Evolutionary conservation across 352 stramenopile species (phyloP).

Genomic region (Phytophthora rubi): DNA sequence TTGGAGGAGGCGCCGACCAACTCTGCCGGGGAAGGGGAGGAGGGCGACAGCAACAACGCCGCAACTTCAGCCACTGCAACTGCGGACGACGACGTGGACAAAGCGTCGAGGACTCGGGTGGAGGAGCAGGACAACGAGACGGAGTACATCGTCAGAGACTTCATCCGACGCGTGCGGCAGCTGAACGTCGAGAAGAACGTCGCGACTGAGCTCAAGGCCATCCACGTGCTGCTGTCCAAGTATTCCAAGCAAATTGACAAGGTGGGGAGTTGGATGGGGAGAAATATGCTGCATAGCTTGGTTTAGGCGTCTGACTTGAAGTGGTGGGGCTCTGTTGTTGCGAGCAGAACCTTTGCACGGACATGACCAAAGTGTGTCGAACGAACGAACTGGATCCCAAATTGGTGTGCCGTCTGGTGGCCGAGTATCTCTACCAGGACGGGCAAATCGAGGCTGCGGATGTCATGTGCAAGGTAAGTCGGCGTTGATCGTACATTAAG

Average conservation of each 20-base stretch:
- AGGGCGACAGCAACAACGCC: slow-evolving; percentile 4
- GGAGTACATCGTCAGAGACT: slow-evolving; percentile 70
- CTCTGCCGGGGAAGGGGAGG: slow-evolving; percentile 14
- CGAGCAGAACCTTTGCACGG: slow-evolving; percentile 57
- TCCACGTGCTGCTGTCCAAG: slow-evolving; percentile 77
- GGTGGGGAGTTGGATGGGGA: slow-evolving; percentile 33
- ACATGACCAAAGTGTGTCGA: slow-evolving; percentile 72
- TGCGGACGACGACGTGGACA: not conserved
- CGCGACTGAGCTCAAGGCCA: slow-evolving; percentile 65
- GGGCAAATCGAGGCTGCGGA: slow-evolving; percentile 78
- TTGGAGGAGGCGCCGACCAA: slow-evolving; percentile 15
- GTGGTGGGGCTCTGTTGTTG: slow-evolving; percentile 1
- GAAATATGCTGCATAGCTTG: not conserved
- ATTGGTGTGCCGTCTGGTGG: slow-evolving; percentile 68
- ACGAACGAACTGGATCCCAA: slow-evolving; percentile 69
- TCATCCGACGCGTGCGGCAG: slow-evolving; percentile 65
- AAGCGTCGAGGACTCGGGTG: slow-evolving; percentile 6
- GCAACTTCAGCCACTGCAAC: not conserved
- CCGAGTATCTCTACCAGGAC: slow-evolving; percentile 83
- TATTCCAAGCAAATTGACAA: slow-evolving; percentile 86
- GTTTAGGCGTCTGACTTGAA: not conserved
- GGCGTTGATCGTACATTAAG: not conserved
- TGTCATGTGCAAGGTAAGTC: slow-evolving; percentile 64
- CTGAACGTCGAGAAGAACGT: slow-evolving; percentile 81
- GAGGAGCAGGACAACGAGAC: slow-evolving; percentile 71